Percentiles rank a stretch among this genome's conserved stretches.
These are phyloP conservation scores for Prunus fruticosa DNA, from an alignment of 306 rosid species.

Conservation along the genomic window DNA sequence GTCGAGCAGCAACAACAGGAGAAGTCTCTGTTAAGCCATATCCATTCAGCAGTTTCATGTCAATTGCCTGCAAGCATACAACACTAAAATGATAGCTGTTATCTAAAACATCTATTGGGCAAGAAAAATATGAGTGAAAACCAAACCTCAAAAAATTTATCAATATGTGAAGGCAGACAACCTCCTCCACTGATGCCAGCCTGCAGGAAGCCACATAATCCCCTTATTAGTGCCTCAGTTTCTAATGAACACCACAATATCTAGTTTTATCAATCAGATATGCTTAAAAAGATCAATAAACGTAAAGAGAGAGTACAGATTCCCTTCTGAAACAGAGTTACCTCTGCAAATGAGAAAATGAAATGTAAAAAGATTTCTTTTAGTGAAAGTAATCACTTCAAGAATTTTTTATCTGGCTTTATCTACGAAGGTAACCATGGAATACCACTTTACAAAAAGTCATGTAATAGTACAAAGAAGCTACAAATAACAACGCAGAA, in stretches of 20 bases:
- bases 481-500: background rate
- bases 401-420: background rate
- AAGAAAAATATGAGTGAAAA: constrained; percentile 8
- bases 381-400: background rate
- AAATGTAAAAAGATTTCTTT: background rate
- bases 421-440: background rate
- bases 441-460: background rate
- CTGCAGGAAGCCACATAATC: constrained; percentile 49
- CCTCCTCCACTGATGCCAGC: constrained; percentile 97
- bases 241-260: constrained; percentile 23
- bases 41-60: constrained; percentile 76
- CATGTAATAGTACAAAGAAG: background rate
- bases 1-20: constrained; percentile 81
- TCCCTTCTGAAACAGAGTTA: background rate
- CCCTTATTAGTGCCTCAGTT: constrained; percentile 12
- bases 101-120: background rate
- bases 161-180: constrained; percentile 74
- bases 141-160: constrained; percentile 83
- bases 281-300: background rate
- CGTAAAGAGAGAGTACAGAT: background rate
- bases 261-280: constrained; percentile 14
- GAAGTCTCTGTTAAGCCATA: constrained; percentile 94
- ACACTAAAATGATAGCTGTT: constrained; percentile 4
- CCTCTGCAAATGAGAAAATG: background rate
- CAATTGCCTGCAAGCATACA: constrained; percentile 68